Base-by-base conservation (phyloP, 345 rosid species). In the Stellera chamaejasme region DNA sequence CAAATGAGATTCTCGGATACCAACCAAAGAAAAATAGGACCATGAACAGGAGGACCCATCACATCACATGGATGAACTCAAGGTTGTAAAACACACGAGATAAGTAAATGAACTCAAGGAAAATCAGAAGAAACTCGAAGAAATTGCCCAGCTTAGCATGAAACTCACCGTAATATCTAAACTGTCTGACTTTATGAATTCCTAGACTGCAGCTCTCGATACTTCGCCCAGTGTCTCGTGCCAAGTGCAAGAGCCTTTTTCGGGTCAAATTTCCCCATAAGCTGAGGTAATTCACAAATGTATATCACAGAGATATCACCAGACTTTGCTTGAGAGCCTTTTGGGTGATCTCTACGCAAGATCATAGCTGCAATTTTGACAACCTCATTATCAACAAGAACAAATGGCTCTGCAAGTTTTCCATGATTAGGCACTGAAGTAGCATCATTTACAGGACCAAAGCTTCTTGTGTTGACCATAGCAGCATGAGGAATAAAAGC, bases 401-500 rank as follows among this genome's bases (percentile, higher is more conserved):
- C 77, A 60, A 81, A 66, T 53, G 83, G 83, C 6, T 79, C 82
- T 36, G 58, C 46, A 52, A 62, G 59, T 60, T 62, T 76, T 58
- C 50, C 72, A 48, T 69, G 71, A 60, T 72, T 76, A 55, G 69
- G 57, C 19, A 54, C 56, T 47, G 65, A 50, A 39, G 59, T 61
- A 48, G 78, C 72, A 70, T 73, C 76, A 66, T 73, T 74, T 26
- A 76, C 52, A 3, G 79, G 73, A 25, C 97, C 99, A 72, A 88
- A 92, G 68, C 94, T 75, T 48, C 64, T 75, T 6, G 99, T 81
- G 61, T 92, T 89, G 73, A 92, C 94, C 99, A 89, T 92, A 54
- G 99, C 85, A 56, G 97, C 96, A 63, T 84, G 91, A 57, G 97
- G 97, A 72, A 86, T 83, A 71, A 92, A 92, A 46, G 82, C 86